Conservation (phyloP, 306 rosid species). For the Potentilla sterilis region DNA sequence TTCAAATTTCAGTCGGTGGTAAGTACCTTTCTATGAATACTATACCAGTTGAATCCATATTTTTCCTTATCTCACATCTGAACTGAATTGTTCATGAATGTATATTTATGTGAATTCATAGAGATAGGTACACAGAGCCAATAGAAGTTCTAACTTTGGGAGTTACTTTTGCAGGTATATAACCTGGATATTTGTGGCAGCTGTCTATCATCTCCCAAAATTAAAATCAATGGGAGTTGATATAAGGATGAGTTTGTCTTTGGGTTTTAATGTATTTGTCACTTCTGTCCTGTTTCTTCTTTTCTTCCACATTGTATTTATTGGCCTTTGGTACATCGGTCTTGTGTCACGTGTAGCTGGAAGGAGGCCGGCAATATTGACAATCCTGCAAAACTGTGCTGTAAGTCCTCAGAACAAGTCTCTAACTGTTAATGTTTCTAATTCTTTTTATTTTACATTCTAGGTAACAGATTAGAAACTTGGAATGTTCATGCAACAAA, state of each 20-base stretch:
- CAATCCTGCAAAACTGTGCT: conserved; percentile 88
- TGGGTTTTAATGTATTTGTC: conserved; percentile 77
- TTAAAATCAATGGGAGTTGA: conserved; percentile 98
- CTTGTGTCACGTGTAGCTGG: conserved; percentile 98
- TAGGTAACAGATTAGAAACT: conserved; percentile 1
- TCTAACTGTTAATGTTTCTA: background rate
- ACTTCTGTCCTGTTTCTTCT: conserved; percentile 85
- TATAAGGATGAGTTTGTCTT: conserved; percentile 87
- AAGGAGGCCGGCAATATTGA: conserved; percentile 76
- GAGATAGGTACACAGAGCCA: conserved; percentile 2
- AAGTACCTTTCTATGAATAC: conserved; percentile 34
- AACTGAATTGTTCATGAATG: background rate
- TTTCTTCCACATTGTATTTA: conserved; percentile 78
- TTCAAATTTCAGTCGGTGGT: conserved; percentile 98
- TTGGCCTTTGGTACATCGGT: conserved; percentile 94
- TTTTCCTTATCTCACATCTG: conserved; percentile 6
- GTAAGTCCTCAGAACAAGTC: conserved; percentile 47
- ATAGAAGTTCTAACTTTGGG: conserved; percentile 27
- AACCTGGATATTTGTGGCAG: conserved; percentile 91
- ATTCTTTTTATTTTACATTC: background rate
- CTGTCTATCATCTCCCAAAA: conserved; percentile 97
- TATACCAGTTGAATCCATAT: conserved; percentile 1
- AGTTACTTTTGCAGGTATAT: conserved; percentile 63
- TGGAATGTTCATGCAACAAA: conserved; percentile 5
- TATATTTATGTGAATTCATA: background rate